These are phyloP conservation scores for Cucumis cinereus DNA, from an alignment of 306 rosid genomes.

Conservation along the genomic window DNA sequence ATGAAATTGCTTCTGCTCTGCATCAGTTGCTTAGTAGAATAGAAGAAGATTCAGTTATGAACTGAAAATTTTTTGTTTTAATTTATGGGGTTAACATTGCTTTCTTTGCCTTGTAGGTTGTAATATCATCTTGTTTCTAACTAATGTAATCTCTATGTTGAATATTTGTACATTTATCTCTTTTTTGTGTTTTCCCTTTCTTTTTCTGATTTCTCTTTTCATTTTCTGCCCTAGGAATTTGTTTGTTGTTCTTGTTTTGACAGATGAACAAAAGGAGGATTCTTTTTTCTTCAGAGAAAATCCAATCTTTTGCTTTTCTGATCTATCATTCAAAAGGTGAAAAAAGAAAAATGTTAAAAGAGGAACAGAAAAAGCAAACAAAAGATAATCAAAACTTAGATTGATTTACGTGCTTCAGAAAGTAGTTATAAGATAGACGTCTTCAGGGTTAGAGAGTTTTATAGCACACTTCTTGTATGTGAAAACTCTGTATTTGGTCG, in stretches of 20 bases:
- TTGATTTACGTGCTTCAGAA: too few species aligned
- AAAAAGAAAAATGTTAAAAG: not conserved
- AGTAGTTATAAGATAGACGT: too few species aligned
- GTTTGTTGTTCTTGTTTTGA: not conserved
- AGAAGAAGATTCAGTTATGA: conserved; percentile 49
- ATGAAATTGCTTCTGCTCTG: conserved; percentile 76
- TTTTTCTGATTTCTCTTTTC: too few species aligned
- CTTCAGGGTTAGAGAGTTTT: too few species aligned
- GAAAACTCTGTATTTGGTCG: too few species aligned
- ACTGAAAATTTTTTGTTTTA: conserved; percentile 9
- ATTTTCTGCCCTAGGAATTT: too few species aligned
- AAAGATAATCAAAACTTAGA: too few species aligned
- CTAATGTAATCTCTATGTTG: conserved; percentile 18
- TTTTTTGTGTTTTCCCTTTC: not conserved
- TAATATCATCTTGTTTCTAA: conserved; percentile 15
- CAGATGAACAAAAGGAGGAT: not conserved
- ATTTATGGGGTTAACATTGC: not conserved
- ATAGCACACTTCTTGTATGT: too few species aligned
- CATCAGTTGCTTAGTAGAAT: conserved; percentile 58
- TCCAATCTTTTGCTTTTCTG: not conserved
- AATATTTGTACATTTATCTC: not conserved
- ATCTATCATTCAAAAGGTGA: not conserved
- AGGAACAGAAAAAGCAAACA: too few species aligned
- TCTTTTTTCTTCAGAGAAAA: not conserved
- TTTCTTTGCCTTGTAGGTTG: conserved; percentile 14